Evolutionary conservation across 2,329 filamentous ascomycete species (phyloP), one percentile per base, ranked within the genome.

Genomic region (Arthrobotrys pseudoclavata): DNA sequence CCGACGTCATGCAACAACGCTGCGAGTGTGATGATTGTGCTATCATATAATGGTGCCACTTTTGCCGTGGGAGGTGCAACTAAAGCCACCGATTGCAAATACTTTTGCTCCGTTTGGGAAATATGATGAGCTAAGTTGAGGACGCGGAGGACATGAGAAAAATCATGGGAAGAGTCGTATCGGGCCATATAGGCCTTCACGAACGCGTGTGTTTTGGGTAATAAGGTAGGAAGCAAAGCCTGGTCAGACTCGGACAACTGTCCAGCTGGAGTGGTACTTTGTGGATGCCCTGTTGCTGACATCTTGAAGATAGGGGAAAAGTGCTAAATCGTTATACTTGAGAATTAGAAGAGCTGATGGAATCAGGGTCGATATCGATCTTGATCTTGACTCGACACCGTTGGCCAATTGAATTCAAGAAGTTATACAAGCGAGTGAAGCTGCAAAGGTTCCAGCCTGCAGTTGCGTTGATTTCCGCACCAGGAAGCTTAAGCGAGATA

Each of bases 161-260:
- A 96, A 85, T 97, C 93, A 85, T 97, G 94, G 1, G 93, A 97
- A 63, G 89, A 89, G 84, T 97, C 94, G 84, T 93, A 93, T 79
- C 88, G 86, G 53, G 88, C 86, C 91, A 94, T 95, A 86, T 92
- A 93, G 48, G 86, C 85, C 82, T 89, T 85, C 66, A 93, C 90
- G 83, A 91, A 92, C 53, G 85, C 84, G 18, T 88, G 89, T 76
- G 91, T 88, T 61, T 86, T 82, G 34, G 85, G 84, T 82, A 89
- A 85, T 79, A 92, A 85, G 69, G 86, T 83, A 52, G 85, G 83
- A 72, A 85, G 83, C 69, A 84, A 81, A 69, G 82, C 72, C 57
- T 80, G 62, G 53, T 81, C 67, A 52, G 81, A 79, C 26, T 80
- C 70, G 40, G 80, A 63, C 45, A 72, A 31, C 22, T 52, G 47